These are phyloP conservation scores for Xylariomycetidae sp. DNA, from an alignment of 2,329 filamentous ascomycete genomes.

Conservation along the genomic window DNA sequence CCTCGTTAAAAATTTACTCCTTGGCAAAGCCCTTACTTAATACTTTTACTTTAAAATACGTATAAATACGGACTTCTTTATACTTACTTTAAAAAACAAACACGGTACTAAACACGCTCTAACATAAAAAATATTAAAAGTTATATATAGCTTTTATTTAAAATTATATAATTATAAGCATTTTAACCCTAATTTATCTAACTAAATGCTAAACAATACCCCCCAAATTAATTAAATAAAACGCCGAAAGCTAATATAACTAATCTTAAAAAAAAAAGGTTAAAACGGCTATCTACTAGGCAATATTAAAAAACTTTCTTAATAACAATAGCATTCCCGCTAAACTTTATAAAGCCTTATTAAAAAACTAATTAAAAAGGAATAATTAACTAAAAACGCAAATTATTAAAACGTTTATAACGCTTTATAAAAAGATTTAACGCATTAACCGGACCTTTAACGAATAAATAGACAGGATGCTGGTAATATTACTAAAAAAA, in stretches of 20 bases:
- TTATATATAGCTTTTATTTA: slow-evolving; percentile 2
- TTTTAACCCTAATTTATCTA: not conserved
- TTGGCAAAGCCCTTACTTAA: slow-evolving; percentile 1
- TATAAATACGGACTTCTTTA: not conserved
- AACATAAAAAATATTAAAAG: not conserved
- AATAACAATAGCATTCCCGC: not conserved
- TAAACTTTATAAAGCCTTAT: slow-evolving; percentile 2
- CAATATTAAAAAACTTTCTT: slow-evolving; percentile 1
- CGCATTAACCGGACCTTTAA: not conserved
- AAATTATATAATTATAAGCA: slow-evolving; percentile 1
- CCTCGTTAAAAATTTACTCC: not conserved
- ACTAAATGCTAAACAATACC: slow-evolving; percentile 1
- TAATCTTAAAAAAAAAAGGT: slow-evolving; percentile 2
- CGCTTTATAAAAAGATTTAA: slow-evolving; percentile 2
- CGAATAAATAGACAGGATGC: slow-evolving; percentile 1
- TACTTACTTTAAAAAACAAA: not conserved
- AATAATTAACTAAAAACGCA: too few species aligned
- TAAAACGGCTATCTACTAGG: not conserved
- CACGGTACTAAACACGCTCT: not conserved
- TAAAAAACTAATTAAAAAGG: not conserved
- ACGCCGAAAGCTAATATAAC: not conserved
- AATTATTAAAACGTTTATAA: not conserved
- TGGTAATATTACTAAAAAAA: slow-evolving; percentile 3
- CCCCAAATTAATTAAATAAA: not conserved
- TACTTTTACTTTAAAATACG: slow-evolving; percentile 1